phyloP scores from a whole-genome alignment of 345 rosid genomes.

The Salix suchowensis region DNA sequence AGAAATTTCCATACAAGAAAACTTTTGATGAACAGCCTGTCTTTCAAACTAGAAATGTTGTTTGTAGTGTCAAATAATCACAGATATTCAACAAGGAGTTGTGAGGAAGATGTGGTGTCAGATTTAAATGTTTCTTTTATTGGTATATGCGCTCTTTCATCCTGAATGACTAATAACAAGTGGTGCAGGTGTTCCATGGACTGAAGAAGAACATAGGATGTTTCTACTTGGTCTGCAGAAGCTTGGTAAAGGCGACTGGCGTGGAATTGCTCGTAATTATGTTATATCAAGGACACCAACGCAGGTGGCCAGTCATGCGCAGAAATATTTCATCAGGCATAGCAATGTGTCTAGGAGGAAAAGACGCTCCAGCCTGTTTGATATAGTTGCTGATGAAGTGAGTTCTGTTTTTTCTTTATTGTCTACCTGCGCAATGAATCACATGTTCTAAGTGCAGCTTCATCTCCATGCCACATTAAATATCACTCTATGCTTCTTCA shows the following conservation, averaged over 20 bases:
- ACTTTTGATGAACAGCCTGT: not conserved
- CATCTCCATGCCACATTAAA: not conserved
- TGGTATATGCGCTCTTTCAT: not conserved
- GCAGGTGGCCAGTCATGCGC: slow-evolving; percentile 39
- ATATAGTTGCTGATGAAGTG: slow-evolving; percentile 35
- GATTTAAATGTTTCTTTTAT: not conserved
- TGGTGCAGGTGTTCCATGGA: slow-evolving; percentile 33
- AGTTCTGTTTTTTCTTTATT: not conserved
- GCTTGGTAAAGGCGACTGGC: slow-evolving; percentile 38
- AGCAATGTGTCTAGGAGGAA: slow-evolving; percentile 31
- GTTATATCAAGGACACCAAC: slow-evolving; percentile 29
- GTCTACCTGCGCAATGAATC: not conserved
- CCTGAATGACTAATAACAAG: not conserved
- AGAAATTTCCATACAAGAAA: not conserved
- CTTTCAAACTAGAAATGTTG: not conserved
- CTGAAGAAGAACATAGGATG: slow-evolving; percentile 31
- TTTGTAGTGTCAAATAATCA: not conserved
- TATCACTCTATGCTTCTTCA: not conserved
- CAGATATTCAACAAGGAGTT: not conserved
- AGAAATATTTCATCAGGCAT: slow-evolving; percentile 32
- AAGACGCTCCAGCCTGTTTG: slow-evolving; percentile 33
- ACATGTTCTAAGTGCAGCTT: not conserved
- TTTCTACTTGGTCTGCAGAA: slow-evolving; percentile 31
- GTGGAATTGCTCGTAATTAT: slow-evolving; percentile 23
- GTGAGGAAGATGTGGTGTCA: not conserved